These are phyloP conservation scores for Pisolithus sp. DNA, from an alignment of 768 basidiomycete species.

Conservation along the genomic window DNA sequence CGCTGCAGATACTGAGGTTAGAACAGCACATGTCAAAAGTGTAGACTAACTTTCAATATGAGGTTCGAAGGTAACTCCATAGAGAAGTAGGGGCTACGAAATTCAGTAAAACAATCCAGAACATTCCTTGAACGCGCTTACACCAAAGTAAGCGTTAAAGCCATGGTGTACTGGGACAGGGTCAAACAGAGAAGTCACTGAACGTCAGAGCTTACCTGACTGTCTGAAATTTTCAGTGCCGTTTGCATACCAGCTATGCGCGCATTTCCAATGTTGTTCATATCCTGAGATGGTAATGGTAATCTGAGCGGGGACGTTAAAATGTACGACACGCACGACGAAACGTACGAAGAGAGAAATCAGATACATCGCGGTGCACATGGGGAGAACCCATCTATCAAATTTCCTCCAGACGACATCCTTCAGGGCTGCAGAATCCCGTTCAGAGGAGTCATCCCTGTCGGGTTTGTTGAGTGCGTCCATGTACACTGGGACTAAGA, in stretches of 20 bases:
- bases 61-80: too few species aligned
- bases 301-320: neutral
- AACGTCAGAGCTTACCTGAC: conserved; percentile 12
- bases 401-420: conserved; percentile 43
- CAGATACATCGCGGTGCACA: conserved; percentile 45
- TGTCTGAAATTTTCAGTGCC: conserved; percentile 32
- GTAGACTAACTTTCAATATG: too few species aligned
- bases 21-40: neutral
- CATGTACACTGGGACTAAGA: neutral
- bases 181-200: too few species aligned
- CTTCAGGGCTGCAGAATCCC: conserved; percentile 26
- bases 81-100: too few species aligned
- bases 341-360: conserved; percentile 47
- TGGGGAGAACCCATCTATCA: conserved; percentile 41
- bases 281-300: conserved; percentile 20
- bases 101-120: too few species aligned
- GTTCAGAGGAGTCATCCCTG: conserved; percentile 9
- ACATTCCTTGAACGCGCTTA: conserved; percentile 5
- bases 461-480: conserved; percentile 7
- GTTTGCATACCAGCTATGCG: conserved; percentile 53
- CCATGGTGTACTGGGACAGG: conserved; percentile 18
- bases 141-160: conserved; percentile 24
- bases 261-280: conserved; percentile 49
- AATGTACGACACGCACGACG: neutral
- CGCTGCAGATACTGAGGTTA: neutral